Percentiles rank a stretch among this genome's conserved stretches.
phyloP scores from a whole-genome alignment of 495 filamentous ascomycete species.

The Xylaria intraflava region DNA sequence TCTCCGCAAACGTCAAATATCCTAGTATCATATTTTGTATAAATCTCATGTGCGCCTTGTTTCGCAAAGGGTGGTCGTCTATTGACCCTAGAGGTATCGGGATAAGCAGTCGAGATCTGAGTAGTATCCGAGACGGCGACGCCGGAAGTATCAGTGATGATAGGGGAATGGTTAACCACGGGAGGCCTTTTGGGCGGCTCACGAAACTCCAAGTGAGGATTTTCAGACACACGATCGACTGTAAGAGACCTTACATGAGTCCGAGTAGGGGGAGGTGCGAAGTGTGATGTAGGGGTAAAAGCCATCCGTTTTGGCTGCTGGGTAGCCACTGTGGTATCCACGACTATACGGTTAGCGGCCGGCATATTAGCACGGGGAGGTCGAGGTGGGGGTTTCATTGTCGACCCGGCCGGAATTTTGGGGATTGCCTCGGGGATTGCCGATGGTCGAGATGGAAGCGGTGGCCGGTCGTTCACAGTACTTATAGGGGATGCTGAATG shows the following conservation, averaged over 20 bases:
- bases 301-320: slow-evolving; percentile 44
- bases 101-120: slow-evolving; percentile 48
- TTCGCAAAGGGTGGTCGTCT: slow-evolving; percentile 70
- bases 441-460: slow-evolving; percentile 51
- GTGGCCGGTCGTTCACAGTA: slow-evolving; percentile 46
- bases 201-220: slow-evolving; percentile 30
- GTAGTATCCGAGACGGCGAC: neutral
- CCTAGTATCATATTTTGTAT: slow-evolving; percentile 78
- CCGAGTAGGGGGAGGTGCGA: slow-evolving; percentile 29
- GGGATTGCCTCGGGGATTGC: slow-evolving; percentile 27
- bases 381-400: slow-evolving; percentile 38
- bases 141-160: neutral
- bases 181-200: slow-evolving; percentile 20
- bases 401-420: slow-evolving; percentile 16
- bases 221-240: slow-evolving; percentile 35
- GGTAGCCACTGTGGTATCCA: slow-evolving; percentile 26
- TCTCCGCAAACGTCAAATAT: slow-evolving; percentile 82
- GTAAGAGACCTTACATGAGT: slow-evolving; percentile 47
- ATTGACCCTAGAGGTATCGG: slow-evolving; percentile 79
- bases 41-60: slow-evolving; percentile 64
- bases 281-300: slow-evolving; percentile 44
- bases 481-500: slow-evolving; percentile 16
- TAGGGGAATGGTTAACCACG: slow-evolving; percentile 1
- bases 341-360: slow-evolving; percentile 3
- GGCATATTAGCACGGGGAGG: slow-evolving; percentile 40